Base-by-base conservation (phyloP, 2,329 filamentous ascomycete species). In the Sclerotinia nivalis region DNA sequence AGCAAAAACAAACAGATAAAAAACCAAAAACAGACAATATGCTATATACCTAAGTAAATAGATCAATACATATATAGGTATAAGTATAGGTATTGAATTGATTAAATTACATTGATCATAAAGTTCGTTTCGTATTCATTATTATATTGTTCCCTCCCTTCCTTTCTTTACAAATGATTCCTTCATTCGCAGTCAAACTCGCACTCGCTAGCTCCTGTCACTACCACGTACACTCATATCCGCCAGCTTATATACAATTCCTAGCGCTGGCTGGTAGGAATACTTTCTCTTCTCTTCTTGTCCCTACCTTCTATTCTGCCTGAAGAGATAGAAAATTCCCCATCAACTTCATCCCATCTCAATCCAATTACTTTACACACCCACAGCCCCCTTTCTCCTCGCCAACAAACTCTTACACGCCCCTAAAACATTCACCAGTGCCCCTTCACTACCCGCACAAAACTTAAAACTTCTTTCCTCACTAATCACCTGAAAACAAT, bases 401-500 rank as follows among this genome's bases (percentile, higher is more conserved):
- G 89, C 87, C 54, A 96, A 81, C 70, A 95, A 81, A 78, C 93
- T 97, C 82, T 98, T 98, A 82, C 97, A 89, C 0, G 93, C 92
- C 2, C 95, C 96, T 0, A 99, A 84, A 82, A 93, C 97, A 73
- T 90, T 91, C 52, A 94, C 89, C 69, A 98, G 83, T 1, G 86
- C 85, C 76, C 97, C 93, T 79, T 99, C 96, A 76, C 93, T 89
- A 28, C 87, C 84, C 0, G 93, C 88, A 77, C 90, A 92, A 73
- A 96, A 91, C 43, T 90, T 87, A 75, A 90, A 92, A 69, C 87
- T 91, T 81, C 93, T 96, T 78, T 98, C 95, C 76, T 97, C 95
- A 49, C 91, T 92, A 77, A 99, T 97, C 76, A 98, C 87, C 80
- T 98, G 95, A 79, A 98, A 85, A 80, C 96, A 98, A 78, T 92